Evolutionary conservation across 208 protist species (phyloP), one percentile per base, ranked within the genome.

Genomic region (Vickermania ingenoplastis): DNA sequence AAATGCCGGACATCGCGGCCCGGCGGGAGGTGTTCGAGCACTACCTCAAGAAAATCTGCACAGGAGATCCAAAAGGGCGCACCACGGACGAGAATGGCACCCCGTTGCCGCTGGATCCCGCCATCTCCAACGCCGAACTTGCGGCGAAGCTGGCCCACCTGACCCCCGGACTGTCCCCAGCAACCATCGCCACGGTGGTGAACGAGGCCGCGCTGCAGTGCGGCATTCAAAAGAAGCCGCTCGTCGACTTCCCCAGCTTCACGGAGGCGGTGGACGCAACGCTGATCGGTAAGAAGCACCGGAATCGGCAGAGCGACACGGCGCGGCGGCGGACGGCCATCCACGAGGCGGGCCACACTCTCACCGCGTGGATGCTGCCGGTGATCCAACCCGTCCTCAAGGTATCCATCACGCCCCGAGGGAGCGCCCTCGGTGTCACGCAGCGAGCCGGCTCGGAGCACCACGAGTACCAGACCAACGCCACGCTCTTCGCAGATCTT

Each of bases 171-270:
- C 63, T 96, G 22, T 91, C 86, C 13, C 91, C 96, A 31, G 97
- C 97, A 21, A 97, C 98, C 50, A 97, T 99, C 60, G 86, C 95
- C 25, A 98, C 97, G 29, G 86, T 99, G 13, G 88, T 94, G 55
- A 99, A 99, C 68, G 97, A 99, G 75, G 96, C 95, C 22, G 96
- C 97, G 28, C 73, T 96, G 58, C 79, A 89, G 65, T 81, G 81
- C 49, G 83, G 80, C 51, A 89, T 94, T 56, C 77, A 76, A 0
- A 91, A 83, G 0, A 81, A 96, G 50, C 79, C 81, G 51, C 72
- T 87, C 17, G 80, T 89, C 50, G 71, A 77, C 45, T 73, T 90
- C 49, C 73, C 80, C 17, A 68, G 63, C 53, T 41, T 95, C 22
- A 49, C 81, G 22, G 89, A 92, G 52, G 85, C 89, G 14, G 56